Evolutionary conservation across 1,284 basidiomycete genomes (phyloP), one percentile per base, ranked within the genome.

Genomic region (Malassezia slooffiae): DNA sequence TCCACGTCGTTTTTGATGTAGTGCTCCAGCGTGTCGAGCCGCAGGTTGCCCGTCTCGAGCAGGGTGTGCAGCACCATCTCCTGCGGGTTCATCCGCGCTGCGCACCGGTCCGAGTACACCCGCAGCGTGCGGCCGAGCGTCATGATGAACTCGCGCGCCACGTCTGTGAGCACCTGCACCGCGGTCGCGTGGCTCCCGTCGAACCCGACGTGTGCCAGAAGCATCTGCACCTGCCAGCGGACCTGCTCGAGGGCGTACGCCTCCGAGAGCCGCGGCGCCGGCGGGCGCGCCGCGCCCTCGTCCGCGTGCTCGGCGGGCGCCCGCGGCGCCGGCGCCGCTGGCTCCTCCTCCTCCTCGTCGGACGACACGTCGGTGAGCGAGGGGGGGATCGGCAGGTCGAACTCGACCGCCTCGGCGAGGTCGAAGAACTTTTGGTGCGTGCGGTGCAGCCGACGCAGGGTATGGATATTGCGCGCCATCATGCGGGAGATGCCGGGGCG

Each of bases 11-110:
- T 87, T 38, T 79, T 78, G 63, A 96, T 79, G 69, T 95, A 90
- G 16, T 80, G 75, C 60, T 91, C 85, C 0, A 96, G 76, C 50
- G 83, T 80, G 43, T 78, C 75, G 11, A 88, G 74, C 42, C 80
- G 76, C 0, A 83, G 77, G 9, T 79, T 79, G 2, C 86, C 87
- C 49, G 83, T 85, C 70, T 91, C 85, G 52, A 87, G 84, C 11
- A 96, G 73, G 0, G 84, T 83, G 68, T 91, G 87, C 3, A 89
- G 74, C 24, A 93, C 79, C 37, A 95, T 87, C 78, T 93, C 87
- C 83, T 91, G 86, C 0, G 83, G 70, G 4, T 80, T 79, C 82
- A 95, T 86, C 33, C 75, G 76, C 32, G 76, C 72, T 0, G 77
- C 78, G 70, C 85, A 85, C 56, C 83, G 83, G 68, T 96, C 91